Percentiles rank a stretch among this genome's conserved stretches.
Conservation (phyloP, 2,329 filamentous ascomycete species). For the Fusarium sacchari region DNA sequence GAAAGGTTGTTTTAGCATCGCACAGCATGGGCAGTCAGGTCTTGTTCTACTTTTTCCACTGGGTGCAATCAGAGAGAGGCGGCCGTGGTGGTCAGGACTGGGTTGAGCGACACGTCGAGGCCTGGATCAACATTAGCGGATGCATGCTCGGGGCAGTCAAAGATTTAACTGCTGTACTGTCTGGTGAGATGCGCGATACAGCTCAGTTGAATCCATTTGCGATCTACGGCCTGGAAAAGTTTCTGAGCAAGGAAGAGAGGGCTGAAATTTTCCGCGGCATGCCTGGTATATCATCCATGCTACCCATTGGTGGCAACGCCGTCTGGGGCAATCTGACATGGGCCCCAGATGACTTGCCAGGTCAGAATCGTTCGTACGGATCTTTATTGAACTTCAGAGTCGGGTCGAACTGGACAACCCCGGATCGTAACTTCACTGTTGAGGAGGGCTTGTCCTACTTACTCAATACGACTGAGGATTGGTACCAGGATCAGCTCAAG, state of each 20-base stretch:
- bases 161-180: conserved; percentile 87
- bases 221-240: conserved; percentile 96
- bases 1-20: conserved; percentile 86
- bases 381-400: conserved; percentile 85
- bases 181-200: conserved; percentile 98
- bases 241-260: conserved; percentile 88
- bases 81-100: conserved; percentile 85
- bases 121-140: conserved; percentile 98
- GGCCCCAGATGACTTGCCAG: conserved; percentile 86
- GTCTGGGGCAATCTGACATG: conserved; percentile 93
- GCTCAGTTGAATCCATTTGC: conserved; percentile 96
- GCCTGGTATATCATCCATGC: conserved; percentile 96
- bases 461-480: conserved; percentile 79
- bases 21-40: conserved; percentile 99
- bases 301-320: conserved; percentile 90
- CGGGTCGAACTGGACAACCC: conserved; percentile 70
- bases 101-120: conserved; percentile 90
- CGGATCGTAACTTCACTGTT: conserved; percentile 82
- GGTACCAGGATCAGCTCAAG: conserved; percentile 81
- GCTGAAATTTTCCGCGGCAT: conserved; percentile 95
- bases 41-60: conserved; percentile 82
- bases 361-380: conserved; percentile 79
- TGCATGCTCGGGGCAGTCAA: conserved; percentile 98
- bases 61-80: conserved; percentile 81
- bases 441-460: conserved; percentile 81